A percentile compares a stretch with the other conserved stretches of the same genome.
Evolutionary conservation across 352 stramenopile species (phyloP).

Genomic region (Phytophthora brassicae): DNA sequence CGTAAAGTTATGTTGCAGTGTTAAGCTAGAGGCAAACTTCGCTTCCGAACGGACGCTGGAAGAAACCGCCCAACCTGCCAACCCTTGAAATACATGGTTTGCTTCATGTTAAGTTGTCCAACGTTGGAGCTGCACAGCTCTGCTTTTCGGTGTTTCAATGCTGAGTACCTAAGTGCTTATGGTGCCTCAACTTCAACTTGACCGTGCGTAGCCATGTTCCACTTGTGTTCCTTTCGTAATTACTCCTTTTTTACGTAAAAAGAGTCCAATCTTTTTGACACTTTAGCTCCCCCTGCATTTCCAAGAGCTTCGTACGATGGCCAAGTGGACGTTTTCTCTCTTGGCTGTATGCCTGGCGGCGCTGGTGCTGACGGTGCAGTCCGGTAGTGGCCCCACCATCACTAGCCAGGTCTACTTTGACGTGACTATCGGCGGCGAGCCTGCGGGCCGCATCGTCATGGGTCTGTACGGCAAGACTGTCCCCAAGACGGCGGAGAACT

Average conservation of each 20-base stretch:
- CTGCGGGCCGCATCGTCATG: constrained; percentile 84
- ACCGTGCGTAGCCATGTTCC: constrained; percentile 9
- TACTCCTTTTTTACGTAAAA: constrained; percentile 17
- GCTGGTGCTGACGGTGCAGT: constrained; percentile 36
- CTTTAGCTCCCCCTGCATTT: constrained; percentile 6
- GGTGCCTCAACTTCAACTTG: constrained; percentile 11
- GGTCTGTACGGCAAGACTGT: constrained; percentile 83
- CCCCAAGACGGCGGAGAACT: constrained; percentile 94
- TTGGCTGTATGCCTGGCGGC: constrained; percentile 48
- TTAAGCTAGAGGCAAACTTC: not conserved
- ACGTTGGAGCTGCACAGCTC: too few relatives aligned
- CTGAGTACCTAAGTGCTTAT: too few relatives aligned
- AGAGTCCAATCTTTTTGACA: not conserved
- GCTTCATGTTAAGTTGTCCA: too few relatives aligned
- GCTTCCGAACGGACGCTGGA: not conserved
- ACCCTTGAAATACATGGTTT: constrained; percentile 7
- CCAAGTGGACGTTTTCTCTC: constrained; percentile 49
- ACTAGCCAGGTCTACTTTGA: constrained; percentile 96
- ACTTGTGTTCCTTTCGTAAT: not conserved
- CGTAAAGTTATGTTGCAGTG: constrained; percentile 5
- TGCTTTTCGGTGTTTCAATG: too few relatives aligned
- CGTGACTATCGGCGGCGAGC: constrained; percentile 91
- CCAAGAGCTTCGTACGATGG: constrained; percentile 54
- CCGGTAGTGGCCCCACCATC: constrained; percentile 65
- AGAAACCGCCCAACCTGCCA: constrained; percentile 11